A percentile compares a stretch with the other conserved stretches of the same genome.
Conservation (phyloP, 768 basidiomycete genomes). For the Pleurotus eryngii region DNA sequence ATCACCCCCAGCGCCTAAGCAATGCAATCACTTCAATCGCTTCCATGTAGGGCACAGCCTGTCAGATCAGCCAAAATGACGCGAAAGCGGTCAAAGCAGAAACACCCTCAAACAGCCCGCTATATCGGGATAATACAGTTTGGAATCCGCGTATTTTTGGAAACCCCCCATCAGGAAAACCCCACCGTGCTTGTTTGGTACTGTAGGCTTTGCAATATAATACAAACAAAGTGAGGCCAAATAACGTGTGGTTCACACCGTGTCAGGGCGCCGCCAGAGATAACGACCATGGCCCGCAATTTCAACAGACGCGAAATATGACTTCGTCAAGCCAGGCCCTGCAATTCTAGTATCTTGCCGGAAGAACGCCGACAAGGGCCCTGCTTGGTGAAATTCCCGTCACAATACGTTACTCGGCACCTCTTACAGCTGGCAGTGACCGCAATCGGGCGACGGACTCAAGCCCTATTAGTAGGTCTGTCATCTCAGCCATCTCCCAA, state of each 20-base stretch:
- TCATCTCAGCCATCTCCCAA: constrained; percentile 13
- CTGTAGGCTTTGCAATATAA: neutral
- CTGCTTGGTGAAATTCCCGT: constrained; percentile 15
- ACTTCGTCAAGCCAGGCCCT: neutral
- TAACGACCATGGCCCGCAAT: neutral
- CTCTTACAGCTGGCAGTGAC: constrained; percentile 19
- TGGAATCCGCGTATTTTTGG: no score
- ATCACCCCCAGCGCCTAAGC: no score
- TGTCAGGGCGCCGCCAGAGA: neutral
- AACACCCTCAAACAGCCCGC: no score
- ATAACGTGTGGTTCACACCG: neutral
- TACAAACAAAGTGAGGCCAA: neutral
- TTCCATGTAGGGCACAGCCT: no score
- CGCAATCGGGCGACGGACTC: constrained; percentile 13
- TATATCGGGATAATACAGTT: no score
- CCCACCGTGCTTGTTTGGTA: neutral
- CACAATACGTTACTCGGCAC: neutral
- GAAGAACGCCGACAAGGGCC: constrained; percentile 4
- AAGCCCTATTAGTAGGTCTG: constrained; percentile 15
- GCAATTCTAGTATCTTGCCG: neutral
- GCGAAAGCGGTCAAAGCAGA: no score
- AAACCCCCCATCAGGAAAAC: constrained; percentile 1
- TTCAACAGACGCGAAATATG: neutral
- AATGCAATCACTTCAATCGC: no score
- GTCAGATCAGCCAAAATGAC: no score